Evolutionary conservation across 345 rosid species (phyloP), one percentile per base, ranked within the genome.

Genomic region (Salix koriyanagi): DNA sequence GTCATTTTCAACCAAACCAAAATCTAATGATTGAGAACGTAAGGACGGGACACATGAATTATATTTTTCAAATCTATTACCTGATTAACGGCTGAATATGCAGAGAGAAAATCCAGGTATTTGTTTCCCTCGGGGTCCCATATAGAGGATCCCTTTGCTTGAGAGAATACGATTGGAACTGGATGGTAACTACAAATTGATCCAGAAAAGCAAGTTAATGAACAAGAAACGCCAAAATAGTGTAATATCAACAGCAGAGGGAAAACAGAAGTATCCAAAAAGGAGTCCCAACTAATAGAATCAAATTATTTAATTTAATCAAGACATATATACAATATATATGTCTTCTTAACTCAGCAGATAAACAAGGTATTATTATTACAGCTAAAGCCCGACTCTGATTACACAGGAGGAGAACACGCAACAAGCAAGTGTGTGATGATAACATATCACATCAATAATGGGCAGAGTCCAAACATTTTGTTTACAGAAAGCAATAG

Each of bases 51-150:
- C 44, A 41, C 44, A 4, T 46, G 50, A 15, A 11, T 46, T 46
- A 4, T 12, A 46, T 23, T 37, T 54, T 12, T 21, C 26, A 46
- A 26, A 9, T 3, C 15, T 18, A 18, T 66, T 83, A 96, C 98
- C 94, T 93, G 99, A 83, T 93, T 96, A 79, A 91, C 96, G 5
- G 99, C 99, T 15, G 97, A 93, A 81, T 96, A 93, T 80, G 98
- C 97, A 12, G 98, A 83, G 65, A 96, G 91, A 86, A 96, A 96
- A 86, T 93, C 99, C 28, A 96, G 81, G 79, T 96, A 96, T 81
- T 88, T 87, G 68, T 92, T 96, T 41, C 97, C 99, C 76, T 96
- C 98, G 41, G 98, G 99, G 76, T 96, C 99, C 94, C 91, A 91
- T 75, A 96, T 78, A 19, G 86, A 79, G 36, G 96, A 89, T 50